Conservation (phyloP, 2,329 filamentous ascomycete genomes). For the Pseudocercospora cruenta region DNA sequence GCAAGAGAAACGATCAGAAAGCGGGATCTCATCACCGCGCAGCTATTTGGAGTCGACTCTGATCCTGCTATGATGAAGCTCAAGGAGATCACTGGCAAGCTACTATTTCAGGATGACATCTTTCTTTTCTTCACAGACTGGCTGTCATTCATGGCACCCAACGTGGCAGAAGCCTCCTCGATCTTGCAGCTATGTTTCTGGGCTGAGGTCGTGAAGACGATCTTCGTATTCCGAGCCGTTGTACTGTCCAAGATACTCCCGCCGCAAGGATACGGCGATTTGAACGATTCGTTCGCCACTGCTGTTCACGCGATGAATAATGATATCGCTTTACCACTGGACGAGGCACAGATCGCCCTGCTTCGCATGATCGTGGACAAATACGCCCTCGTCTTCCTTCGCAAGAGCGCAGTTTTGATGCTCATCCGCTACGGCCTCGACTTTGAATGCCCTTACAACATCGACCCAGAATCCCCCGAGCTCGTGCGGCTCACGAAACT, state of each 20-base stretch:
- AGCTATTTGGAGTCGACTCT: constrained; percentile 36
- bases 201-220: constrained; percentile 84
- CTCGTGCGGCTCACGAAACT: constrained; percentile 77
- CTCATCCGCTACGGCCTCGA: constrained; percentile 88
- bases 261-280: neutral
- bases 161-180: constrained; percentile 47
- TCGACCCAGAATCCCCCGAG: constrained; percentile 54
- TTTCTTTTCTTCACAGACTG: constrained; percentile 80
- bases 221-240: constrained; percentile 56
- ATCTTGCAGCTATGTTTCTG: constrained; percentile 84
- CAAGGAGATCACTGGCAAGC: constrained; percentile 25
- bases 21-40: constrained; percentile 34
- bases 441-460: constrained; percentile 66
- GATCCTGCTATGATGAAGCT: constrained; percentile 29
- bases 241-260: constrained; percentile 12
- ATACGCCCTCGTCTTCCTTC: constrained; percentile 87
- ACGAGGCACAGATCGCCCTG: constrained; percentile 31
- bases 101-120: constrained; percentile 69
- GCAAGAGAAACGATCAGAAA: constrained; percentile 31
- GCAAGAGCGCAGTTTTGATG: constrained; percentile 81
- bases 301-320: neutral
- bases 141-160: constrained; percentile 36
- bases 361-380: constrained; percentile 61
- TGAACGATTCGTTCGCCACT: neutral
- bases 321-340: constrained; percentile 8